Percentiles rank a stretch among this genome's conserved stretches.
These are phyloP conservation scores for Grifola frondosa DNA, from an alignment of 1,284 basidiomycete genomes.

Conservation along the genomic window DNA sequence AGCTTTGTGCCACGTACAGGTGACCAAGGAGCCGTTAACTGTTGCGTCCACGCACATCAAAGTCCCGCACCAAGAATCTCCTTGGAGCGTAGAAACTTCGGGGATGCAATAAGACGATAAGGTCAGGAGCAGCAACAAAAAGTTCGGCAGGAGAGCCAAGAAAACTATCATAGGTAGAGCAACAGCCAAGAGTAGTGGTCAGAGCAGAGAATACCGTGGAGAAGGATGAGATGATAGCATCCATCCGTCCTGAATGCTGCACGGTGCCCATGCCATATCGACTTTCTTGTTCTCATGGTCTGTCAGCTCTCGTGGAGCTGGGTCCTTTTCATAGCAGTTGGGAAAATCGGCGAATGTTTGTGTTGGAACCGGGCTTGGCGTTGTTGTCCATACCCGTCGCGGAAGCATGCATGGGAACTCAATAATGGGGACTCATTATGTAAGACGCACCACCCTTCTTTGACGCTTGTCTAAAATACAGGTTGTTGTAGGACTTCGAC, in stretches of 20 bases:
- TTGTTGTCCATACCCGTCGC: background rate
- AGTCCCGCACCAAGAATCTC: slow-evolving; percentile 42
- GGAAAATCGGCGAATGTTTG: slow-evolving; percentile 4
- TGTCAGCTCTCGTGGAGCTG: background rate
- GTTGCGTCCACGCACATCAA: slow-evolving; percentile 49
- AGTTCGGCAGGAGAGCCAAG: slow-evolving; percentile 13
- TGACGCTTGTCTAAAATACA: slow-evolving; percentile 13
- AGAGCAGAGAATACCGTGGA: slow-evolving; percentile 4
- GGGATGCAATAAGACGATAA: slow-evolving; percentile 6
- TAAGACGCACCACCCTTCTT: slow-evolving; percentile 10
- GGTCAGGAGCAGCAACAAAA: slow-evolving; percentile 9
- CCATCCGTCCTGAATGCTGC: no score
- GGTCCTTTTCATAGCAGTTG: slow-evolving; percentile 9
- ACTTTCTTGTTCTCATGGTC: slow-evolving; percentile 10
- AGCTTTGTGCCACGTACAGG: slow-evolving; percentile 37
- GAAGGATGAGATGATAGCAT: background rate
- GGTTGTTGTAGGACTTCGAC: slow-evolving; percentile 18
- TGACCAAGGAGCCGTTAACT: slow-evolving; percentile 39
- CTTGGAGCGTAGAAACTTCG: slow-evolving; percentile 31
- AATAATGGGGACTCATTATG: background rate
- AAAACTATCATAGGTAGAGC: slow-evolving; percentile 4
- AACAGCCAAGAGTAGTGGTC: slow-evolving; percentile 13
- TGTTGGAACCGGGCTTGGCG: slow-evolving; percentile 2
- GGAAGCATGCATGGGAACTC: slow-evolving; percentile 11
- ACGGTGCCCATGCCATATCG: no score